Evolutionary conservation across 2,329 filamentous ascomycete genomes (phyloP), one percentile per base, ranked within the genome.

Genomic region (Epichloe glyceriae): DNA sequence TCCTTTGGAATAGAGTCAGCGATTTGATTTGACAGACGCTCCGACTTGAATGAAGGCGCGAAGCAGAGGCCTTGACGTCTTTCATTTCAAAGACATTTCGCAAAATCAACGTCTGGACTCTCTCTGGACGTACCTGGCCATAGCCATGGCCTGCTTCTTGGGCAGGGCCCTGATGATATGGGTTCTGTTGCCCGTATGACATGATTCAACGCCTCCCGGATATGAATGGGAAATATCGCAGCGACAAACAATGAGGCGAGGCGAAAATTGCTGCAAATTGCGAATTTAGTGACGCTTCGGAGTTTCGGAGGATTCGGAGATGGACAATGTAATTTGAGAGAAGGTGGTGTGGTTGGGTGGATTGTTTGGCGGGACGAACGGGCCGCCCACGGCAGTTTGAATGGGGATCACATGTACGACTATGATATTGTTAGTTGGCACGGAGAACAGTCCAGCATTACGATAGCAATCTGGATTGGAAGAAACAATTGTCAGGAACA

Each of bases 181-280:
- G 57, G 44, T 60, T 58, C 35, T 55, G 50, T 39, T 60, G 57
- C 38, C 54, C 55, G 54, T 61, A 57, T 15, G 57, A 59, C 60
- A 58, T 64, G 33, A 39, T 55, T 19, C 22, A 35, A 33, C 20
- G 44, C 17, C 15, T n/a, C 20, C 35, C 5, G 22, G 44, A 5
- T 41, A 26, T 42, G 42, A 17, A 11, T 34, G 34, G 46, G 17
- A 3, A 46, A 14, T 4, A 7, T 15, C 35, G 44, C 41, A 30
- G 30, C 39, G 43, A 15, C 14, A 38, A 33, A 17, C 17, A 17
- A n/a, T 8, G 48, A n/a, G 7, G 20, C 10, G 40, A 43, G 33
- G 11, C 12, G 34, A 15, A 34, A 43, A 45, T 33, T 53, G 50
- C 52, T 55, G 49, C 19, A 8, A 12, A 40, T 30, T 55, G 51